Percentiles rank a stretch among this genome's conserved stretches.
Conservation (phyloP, 106 monocot species). For the Vanilla planifolia region DNA sequence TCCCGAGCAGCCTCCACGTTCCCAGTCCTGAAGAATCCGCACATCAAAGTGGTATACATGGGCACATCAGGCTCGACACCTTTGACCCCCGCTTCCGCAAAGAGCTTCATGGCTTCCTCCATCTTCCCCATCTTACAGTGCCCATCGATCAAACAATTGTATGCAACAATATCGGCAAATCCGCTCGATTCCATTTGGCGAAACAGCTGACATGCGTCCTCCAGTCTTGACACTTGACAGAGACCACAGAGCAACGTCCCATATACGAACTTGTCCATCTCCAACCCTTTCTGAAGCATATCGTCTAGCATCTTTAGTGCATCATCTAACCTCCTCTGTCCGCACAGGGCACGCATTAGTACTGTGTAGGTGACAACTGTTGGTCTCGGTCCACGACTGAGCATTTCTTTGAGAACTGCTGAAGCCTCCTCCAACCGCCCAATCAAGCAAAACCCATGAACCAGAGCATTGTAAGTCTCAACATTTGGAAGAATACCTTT, state of each 20-base stretch:
- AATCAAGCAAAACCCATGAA: conserved; percentile 15
- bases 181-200: conserved; percentile 8
- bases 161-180: conserved; percentile 18
- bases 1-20: conserved; percentile 17
- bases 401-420: conserved; percentile 11
- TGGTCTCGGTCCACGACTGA: conserved; percentile 6
- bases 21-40: conserved; percentile 24
- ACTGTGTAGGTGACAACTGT: conserved; percentile 7
- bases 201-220: conserved; percentile 14
- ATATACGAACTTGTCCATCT: conserved; percentile 12
- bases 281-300: conserved; percentile 8
- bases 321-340: conserved; percentile 16
- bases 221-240: conserved; percentile 15
- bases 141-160: conserved; percentile 25
- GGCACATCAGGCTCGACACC: conserved; percentile 12
- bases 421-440: conserved; percentile 7
- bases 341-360: conserved; percentile 13
- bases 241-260: conserved; percentile 18
- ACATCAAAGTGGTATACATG: conserved; percentile 20
- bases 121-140: conserved; percentile 19
- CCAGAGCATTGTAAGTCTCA: conserved; percentile 19
- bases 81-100: conserved; percentile 10
- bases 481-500: conserved; percentile 21
- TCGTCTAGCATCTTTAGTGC: conserved; percentile 11
- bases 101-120: conserved; percentile 14